These are phyloP conservation scores for Phytophthora rubi DNA, from an alignment of 352 stramenopile species.

Conservation along the genomic window DNA sequence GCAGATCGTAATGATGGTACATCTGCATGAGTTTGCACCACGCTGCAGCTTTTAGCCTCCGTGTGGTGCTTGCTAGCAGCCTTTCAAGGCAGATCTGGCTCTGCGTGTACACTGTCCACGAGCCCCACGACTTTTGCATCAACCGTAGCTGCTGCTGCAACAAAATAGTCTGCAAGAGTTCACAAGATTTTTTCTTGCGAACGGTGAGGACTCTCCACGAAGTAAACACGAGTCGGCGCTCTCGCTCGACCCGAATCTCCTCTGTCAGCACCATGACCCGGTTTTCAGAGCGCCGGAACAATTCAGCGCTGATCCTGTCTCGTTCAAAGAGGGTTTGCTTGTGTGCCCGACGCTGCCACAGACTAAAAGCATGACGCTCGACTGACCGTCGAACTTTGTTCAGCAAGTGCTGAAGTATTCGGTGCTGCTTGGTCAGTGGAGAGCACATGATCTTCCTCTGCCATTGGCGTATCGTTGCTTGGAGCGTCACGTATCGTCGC, in stretches of 20 bases:
- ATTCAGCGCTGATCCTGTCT: constrained; percentile 32
- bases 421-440: constrained; percentile 25
- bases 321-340: constrained; percentile 14
- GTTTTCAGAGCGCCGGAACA: constrained; percentile 30
- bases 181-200: constrained; percentile 12
- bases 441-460: constrained; percentile 12
- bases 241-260: constrained; percentile 13
- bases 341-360: constrained; percentile 25
- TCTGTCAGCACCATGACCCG: constrained; percentile 22
- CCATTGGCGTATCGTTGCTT: constrained; percentile 28
- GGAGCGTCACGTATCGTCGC: constrained; percentile 23
- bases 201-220: constrained; percentile 21
- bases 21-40: constrained; percentile 25
- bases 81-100: constrained; percentile 2
- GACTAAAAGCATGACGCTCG: constrained; percentile 18
- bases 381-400: constrained; percentile 10
- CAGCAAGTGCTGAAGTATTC: constrained; percentile 17
- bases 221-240: constrained; percentile 17
- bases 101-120: constrained; percentile 3
- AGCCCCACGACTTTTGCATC: constrained; percentile 8
- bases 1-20: constrained; percentile 5
- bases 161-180: constrained; percentile 10
- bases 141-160: constrained; percentile 11
- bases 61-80: not conserved
- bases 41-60: constrained; percentile 17